phyloP scores from a whole-genome alignment of 371 early-diverging fungal species.

The Lichtheimia ornata region DNA sequence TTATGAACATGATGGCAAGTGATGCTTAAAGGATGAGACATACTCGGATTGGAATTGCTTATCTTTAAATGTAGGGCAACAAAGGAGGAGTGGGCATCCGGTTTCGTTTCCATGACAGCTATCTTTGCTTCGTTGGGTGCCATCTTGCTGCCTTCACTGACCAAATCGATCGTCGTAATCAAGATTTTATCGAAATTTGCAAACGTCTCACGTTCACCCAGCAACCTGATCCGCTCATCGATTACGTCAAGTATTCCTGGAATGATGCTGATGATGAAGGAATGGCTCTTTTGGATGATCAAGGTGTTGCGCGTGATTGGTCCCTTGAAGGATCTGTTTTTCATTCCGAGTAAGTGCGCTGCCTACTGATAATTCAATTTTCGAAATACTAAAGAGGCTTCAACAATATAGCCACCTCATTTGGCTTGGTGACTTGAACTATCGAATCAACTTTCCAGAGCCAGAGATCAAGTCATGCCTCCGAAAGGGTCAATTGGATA shows the following conservation, averaged over 20 bases:
- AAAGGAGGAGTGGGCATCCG: constrained; percentile 91
- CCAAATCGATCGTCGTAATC: constrained; percentile 82
- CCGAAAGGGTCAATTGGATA: constrained; percentile 46
- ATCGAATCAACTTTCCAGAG: constrained; percentile 73
- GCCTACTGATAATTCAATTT: not conserved
- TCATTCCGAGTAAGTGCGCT: constrained; percentile 64
- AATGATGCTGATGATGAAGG: constrained; percentile 51
- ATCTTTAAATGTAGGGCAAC: constrained; percentile 70
- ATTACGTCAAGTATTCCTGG: constrained; percentile 39
- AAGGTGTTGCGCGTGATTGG: constrained; percentile 34
- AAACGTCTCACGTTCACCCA: constrained; percentile 67
- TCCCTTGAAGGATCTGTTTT: constrained; percentile 55
- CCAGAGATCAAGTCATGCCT: constrained; percentile 57
- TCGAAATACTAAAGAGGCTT: not conserved
- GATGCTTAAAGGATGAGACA: not conserved
- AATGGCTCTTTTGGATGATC: constrained; percentile 34
- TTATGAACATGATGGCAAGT: constrained; percentile 78
- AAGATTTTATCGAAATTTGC: constrained; percentile 84
- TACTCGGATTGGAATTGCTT: not conserved
- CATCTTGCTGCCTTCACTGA: constrained; percentile 88
- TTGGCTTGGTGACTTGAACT: constrained; percentile 95
- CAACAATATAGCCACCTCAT: constrained; percentile 65
- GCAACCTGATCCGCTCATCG: constrained; percentile 20
- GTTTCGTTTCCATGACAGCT: constrained; percentile 75
- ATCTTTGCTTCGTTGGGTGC: constrained; percentile 82